These are phyloP conservation scores for Grosmannia huntii DNA, from an alignment of 2,329 filamentous ascomycete species.

Conservation along the genomic window DNA sequence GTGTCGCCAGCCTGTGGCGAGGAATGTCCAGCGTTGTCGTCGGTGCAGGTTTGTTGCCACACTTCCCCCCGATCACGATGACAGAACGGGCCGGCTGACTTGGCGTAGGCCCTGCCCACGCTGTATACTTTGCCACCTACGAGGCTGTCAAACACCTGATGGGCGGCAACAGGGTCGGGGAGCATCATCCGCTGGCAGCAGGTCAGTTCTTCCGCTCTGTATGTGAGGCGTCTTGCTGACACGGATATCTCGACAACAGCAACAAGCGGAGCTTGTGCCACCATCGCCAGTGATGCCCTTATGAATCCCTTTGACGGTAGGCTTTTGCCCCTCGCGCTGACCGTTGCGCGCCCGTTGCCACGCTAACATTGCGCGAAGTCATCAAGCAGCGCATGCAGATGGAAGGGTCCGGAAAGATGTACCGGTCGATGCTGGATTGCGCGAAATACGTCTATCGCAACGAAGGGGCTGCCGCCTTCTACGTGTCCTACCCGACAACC, in stretches of 20 bases:
- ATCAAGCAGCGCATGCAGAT: slow-evolving; percentile 99
- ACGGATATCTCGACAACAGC: slow-evolving; percentile 37
- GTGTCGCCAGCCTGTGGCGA: slow-evolving; percentile 84
- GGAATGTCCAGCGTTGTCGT: slow-evolving; percentile 94
- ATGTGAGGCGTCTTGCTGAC: background rate
- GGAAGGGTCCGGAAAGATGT: slow-evolving; percentile 76
- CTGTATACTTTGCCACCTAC: slow-evolving; percentile 97
- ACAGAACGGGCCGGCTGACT: background rate
- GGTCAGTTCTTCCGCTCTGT: slow-evolving; percentile 40
- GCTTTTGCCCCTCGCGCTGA: slow-evolving; percentile 13
- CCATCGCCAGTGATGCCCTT: slow-evolving; percentile 91
- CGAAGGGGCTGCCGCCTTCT: slow-evolving; percentile 86
- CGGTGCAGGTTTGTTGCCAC: slow-evolving; percentile 60
- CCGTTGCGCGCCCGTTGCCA: background rate
- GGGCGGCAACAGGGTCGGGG: slow-evolving; percentile 77
- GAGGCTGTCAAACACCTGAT: slow-evolving; percentile 94
- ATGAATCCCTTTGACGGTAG: slow-evolving; percentile 99
- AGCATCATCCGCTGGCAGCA: slow-evolving; percentile 86
- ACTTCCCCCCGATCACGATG: background rate
- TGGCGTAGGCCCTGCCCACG: slow-evolving; percentile 73
- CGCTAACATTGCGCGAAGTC: slow-evolving; percentile 39
- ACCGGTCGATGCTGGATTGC: slow-evolving; percentile 77
- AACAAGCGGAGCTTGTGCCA: slow-evolving; percentile 84
- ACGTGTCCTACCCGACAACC: slow-evolving; percentile 96
- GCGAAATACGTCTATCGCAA: slow-evolving; percentile 75